Evolutionary conservation across 192 early-diverging fungal genomes (phyloP).

Genomic region (Backusella liffmaniae): DNA sequence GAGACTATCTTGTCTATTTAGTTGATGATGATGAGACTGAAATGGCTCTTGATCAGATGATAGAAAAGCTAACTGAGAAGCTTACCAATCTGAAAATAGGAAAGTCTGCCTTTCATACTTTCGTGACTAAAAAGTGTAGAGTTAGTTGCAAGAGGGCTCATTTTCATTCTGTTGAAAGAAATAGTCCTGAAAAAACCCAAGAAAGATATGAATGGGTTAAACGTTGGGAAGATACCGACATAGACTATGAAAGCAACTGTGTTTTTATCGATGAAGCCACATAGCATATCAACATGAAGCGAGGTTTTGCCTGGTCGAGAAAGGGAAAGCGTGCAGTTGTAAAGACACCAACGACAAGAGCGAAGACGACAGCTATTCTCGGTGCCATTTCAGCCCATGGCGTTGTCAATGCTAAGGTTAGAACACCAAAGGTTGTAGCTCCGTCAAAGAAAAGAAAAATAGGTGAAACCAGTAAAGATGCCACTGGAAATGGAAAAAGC

Average conservation of each 20-base stretch:
- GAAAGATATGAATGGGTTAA: not conserved
- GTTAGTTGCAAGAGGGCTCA: not conserved
- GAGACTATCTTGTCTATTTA: not conserved
- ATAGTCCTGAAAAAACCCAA: not conserved
- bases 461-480: not conserved
- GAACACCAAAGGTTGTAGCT: not conserved
- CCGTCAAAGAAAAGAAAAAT: not conserved
- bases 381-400: not conserved
- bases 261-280: not conserved
- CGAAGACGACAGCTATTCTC: not conserved
- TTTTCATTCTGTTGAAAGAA: not conserved
- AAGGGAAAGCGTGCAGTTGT: not conserved
- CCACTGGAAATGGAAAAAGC: not conserved
- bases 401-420: not conserved
- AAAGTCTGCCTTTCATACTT: not conserved
- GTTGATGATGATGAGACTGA: not conserved
- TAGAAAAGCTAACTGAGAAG: not conserved
- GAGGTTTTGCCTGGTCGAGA: not conserved
- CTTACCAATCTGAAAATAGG: not conserved
- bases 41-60: not conserved
- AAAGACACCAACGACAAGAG: not conserved
- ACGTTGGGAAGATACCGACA: not conserved
- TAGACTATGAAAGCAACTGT: not conserved
- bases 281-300: not conserved
- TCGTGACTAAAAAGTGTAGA: not conserved